Conservation (phyloP, 305 asterid species). For the Caryopteris hybrid region DNA sequence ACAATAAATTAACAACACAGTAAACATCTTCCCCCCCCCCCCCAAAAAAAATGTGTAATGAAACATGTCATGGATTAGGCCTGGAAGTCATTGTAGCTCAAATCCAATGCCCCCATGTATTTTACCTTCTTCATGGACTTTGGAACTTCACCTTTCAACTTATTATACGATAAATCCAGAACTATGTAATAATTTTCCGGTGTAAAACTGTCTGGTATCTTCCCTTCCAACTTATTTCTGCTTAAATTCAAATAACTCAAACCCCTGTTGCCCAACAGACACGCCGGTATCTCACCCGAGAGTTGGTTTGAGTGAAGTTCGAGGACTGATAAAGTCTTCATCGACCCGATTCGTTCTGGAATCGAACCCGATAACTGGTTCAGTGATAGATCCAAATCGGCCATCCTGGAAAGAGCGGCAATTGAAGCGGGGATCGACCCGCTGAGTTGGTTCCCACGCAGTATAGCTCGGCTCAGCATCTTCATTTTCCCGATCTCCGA, state of each 20-base stretch:
- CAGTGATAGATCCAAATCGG: conserved; percentile 50
- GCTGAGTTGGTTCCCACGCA: conserved; percentile 50
- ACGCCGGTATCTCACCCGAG: conserved; percentile 43
- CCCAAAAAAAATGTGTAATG: too few relatives aligned
- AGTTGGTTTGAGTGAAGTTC: conserved; percentile 44
- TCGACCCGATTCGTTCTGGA: conserved; percentile 43
- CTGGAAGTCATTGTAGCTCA: conserved; percentile 43
- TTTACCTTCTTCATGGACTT: conserved; percentile 39
- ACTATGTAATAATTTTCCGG: conserved; percentile 40
- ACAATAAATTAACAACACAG: too few relatives aligned
- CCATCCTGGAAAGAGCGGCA: conserved; percentile 38
- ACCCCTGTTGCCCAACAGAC: conserved; percentile 43
- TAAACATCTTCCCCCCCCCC: too few relatives aligned
- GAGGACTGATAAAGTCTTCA: conserved; percentile 50
- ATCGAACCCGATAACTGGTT: conserved; percentile 45
- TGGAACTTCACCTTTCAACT: conserved; percentile 47
- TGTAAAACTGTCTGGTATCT: conserved; percentile 47
- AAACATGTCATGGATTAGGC: background rate
- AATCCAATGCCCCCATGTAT: conserved; percentile 59
- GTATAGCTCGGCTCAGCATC: conserved; percentile 54
- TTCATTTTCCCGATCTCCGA: conserved; percentile 37
- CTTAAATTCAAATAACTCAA: conserved; percentile 53
- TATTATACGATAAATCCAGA: conserved; percentile 56
- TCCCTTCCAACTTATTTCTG: conserved; percentile 46
- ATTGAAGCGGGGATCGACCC: conserved; percentile 51